Base-by-base conservation (phyloP, 2,329 filamentous ascomycete genomes). In the Allantophomopsis cytisporea region DNA sequence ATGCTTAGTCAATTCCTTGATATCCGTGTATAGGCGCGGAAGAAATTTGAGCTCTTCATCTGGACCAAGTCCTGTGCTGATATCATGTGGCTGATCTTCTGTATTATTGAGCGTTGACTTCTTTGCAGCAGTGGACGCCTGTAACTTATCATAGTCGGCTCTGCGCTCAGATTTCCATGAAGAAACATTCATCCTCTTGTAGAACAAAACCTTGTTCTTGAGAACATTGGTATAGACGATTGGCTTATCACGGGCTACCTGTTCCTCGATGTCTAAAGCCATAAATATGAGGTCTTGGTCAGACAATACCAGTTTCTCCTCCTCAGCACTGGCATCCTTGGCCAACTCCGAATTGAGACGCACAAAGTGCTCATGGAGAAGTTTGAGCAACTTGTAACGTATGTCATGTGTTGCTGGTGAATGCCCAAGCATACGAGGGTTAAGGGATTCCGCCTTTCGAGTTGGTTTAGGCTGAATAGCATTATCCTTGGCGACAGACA, bases 211-310 rank as follows among this genome's bases (percentile, higher is more conserved):
- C 28, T 77, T 77, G 47, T 86, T 83, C 54, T 88, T 93, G 56
- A 96, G 76, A 18, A 87, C 66, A 50, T 94, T 94, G 7, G 71
- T 66, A 53, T 98, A 98, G 20, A 96, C 75, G 0, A 70, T 60
- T 2, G 70, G 62, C 43, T 80, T 80, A 13, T 79, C 75, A 11
- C 66, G 66, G 1, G 87, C 87, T 7, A 76, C 64, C 30, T 73
- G 73, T 54, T 94, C 78, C 60, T 98, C 93, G 43, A 88, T 76
- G 47, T 89, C 81, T 2, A 89, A 62, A 1, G 76, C 74, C 44
- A 75, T 65, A 47, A 70, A 73, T 44, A 87, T 80, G 16, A 88
- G 64, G 35, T 79, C 71, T 52, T 84, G 76, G 1, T 75, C 65
- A 1, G 70, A 71, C 36, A 86, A 56, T 13, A 77, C 52, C 2